A percentile compares a stretch with the other conserved stretches of the same genome.
These are phyloP conservation scores for Nicotiana otophora DNA, from an alignment of 257 asterid genomes.

Conservation along the genomic window DNA sequence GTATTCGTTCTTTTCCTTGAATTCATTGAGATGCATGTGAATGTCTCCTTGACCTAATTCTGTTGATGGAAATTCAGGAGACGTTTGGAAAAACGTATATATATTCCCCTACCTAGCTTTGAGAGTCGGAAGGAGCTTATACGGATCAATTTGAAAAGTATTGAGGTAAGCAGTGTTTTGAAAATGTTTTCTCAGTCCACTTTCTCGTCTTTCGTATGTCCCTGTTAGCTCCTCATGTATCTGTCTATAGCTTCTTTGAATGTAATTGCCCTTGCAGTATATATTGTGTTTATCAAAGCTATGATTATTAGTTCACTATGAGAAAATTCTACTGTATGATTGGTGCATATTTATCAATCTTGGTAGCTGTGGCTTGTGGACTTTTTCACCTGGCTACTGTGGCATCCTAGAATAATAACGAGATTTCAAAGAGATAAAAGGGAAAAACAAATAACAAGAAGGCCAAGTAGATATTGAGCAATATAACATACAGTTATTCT, in stretches of 20 bases:
- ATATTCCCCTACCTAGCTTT: slow-evolving; percentile 88
- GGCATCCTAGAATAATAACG: background rate
- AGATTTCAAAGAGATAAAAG: background rate
- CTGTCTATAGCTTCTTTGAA: background rate
- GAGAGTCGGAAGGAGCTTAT: slow-evolving; percentile 92
- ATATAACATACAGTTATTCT: background rate
- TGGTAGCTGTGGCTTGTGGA: background rate
- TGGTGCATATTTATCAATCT: background rate
- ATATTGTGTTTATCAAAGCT: background rate
- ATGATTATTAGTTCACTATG: background rate
- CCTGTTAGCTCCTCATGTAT: background rate
- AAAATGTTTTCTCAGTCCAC: background rate
- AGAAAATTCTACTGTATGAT: background rate
- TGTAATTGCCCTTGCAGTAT: background rate
- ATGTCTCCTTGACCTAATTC: slow-evolving; percentile 1
- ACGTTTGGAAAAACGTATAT: slow-evolving; percentile 90
- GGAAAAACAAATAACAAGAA: background rate
- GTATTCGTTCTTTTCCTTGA: background rate
- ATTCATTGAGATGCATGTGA: background rate
- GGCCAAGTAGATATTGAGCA: background rate
- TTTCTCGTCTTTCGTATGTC: background rate
- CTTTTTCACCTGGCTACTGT: background rate
- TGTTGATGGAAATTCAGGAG: slow-evolving; percentile 53
- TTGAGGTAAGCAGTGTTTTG: slow-evolving; percentile 51
- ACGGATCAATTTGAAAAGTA: slow-evolving; percentile 75